Evolutionary conservation across 2,329 filamentous ascomycete species (phyloP), one percentile per base, ranked within the genome.

Genomic region (Rhynchosporium graminicola): DNA sequence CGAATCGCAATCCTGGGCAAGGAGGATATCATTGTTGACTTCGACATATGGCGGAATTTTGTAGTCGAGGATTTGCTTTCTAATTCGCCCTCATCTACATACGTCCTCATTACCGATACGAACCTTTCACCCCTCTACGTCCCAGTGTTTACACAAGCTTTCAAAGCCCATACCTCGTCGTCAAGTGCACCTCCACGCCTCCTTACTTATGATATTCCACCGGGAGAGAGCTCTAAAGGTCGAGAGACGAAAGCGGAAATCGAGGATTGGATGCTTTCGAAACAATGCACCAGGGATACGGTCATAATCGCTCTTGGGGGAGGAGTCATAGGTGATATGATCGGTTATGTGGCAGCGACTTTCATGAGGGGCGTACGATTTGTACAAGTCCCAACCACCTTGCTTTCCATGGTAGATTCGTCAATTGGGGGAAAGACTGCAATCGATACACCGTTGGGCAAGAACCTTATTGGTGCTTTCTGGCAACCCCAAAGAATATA

Each of bases 361-460:
- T 99, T 98, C 79, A 99, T 99, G 95, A 89, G 95, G 69, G 95
- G 95, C 61, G 89, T 99, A 66, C 91, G 91, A 69, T 97, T 97
- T 75, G 92, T 97, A 47, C 95, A 99, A 77, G 93, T 99, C 52
- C 95, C 95, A 1, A 99, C 95, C 9, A 97, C 93, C 0, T 81
- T 99, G 62, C 82, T 99, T 59, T 87, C 95, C 67, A 99, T 99
- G 95, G 95, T 99, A 47, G 95, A 99, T 77, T 98, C 94, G 51
- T 97, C 92, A 43, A 98, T 99, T 74, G 95, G 95, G 65, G 95
- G 95, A 67, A 99, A 99, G 82, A 99, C 95, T 9, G 95, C 95
- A 61, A 98, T 99, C 76, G 95, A 99, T 74, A 96, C 92, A 0
- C 93, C 94, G 7, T 85, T 93, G 75, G 95, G 95, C 64, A 99